phyloP scores from a whole-genome alignment of 139 green algal species.

The Chlamydomonas sp. region DNA sequence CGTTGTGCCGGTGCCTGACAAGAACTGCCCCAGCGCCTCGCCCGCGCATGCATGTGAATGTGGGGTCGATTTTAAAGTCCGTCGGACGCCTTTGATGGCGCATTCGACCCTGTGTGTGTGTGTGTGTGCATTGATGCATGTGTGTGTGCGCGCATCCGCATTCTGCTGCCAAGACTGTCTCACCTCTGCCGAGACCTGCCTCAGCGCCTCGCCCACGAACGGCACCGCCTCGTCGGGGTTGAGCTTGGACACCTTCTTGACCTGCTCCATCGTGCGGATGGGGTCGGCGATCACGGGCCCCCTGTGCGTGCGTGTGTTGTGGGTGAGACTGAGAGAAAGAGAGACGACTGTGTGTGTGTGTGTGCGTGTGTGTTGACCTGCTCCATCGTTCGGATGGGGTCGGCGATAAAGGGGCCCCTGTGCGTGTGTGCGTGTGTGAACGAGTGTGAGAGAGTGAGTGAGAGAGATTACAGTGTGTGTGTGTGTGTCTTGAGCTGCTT shows the following conservation, averaged over 20 bases:
- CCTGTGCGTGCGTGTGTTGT: not conserved
- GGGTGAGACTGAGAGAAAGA: not conserved
- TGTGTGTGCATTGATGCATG: too few relatives aligned
- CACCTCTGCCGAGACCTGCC: slow-evolving; percentile 33
- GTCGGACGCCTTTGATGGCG: too few relatives aligned
- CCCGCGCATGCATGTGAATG: too few relatives aligned
- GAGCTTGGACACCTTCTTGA: slow-evolving; percentile 67
- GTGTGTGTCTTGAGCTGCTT: slow-evolving; percentile 76
- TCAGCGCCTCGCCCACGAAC: slow-evolving; percentile 81
- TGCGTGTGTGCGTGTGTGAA: not conserved
- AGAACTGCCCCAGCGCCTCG: too few relatives aligned
- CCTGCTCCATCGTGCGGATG: slow-evolving; percentile 39
- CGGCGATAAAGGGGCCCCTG: not conserved
- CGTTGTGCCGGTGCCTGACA: too few relatives aligned
- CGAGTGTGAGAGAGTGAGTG: too few relatives aligned
- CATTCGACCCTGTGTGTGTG: too few relatives aligned
- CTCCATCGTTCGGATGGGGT: not conserved
- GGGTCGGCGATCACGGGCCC: too few relatives aligned
- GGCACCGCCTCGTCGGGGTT: slow-evolving; percentile 59
- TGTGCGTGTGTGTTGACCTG: slow-evolving; percentile 1
- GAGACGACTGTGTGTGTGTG: not conserved
- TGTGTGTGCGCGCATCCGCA: too few relatives aligned
- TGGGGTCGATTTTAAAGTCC: too few relatives aligned
- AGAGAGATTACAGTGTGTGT: too few relatives aligned
- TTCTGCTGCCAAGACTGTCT: too few relatives aligned